These are phyloP conservation scores for Beauveria australis DNA, from an alignment of 2,329 filamentous ascomycete genomes.

Conservation along the genomic window DNA sequence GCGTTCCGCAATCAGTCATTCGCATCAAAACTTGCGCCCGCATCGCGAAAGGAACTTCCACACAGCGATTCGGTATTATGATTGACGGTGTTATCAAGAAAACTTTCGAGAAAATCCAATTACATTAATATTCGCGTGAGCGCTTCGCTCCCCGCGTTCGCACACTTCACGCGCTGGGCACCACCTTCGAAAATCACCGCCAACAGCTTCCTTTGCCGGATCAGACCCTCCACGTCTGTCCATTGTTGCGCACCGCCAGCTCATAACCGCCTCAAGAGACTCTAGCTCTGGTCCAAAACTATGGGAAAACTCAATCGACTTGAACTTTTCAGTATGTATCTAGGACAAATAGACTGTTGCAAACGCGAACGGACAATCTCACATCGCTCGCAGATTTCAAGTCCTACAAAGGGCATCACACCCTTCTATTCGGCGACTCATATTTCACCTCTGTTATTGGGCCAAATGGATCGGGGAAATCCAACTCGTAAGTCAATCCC, in stretches of 20 bases:
- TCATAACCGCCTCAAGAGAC: not conserved
- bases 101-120: not conserved
- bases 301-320: conserved; percentile 97
- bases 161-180: not conserved
- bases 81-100: not conserved
- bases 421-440: conserved; percentile 88
- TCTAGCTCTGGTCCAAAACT: conserved; percentile 26
- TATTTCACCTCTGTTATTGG: conserved; percentile 99
- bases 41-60: not conserved
- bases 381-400: conserved; percentile 69
- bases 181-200: not conserved
- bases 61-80: conserved; percentile 49
- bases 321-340: conserved; percentile 74
- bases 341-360: not conserved
- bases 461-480: conserved; percentile 98
- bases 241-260: not conserved
- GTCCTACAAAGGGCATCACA: conserved; percentile 96
- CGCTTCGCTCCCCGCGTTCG: not conserved
- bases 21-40: not conserved
- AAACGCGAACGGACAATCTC: not conserved
- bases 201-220: not conserved
- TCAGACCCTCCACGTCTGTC: not conserved
- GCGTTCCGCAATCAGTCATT: conserved; percentile 3
- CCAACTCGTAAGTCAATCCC: conserved; percentile 67
- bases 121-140: not conserved